Conservation (phyloP, 228 moss, liverwort and hornwort species). For the Sphagnum fallax region DNA sequence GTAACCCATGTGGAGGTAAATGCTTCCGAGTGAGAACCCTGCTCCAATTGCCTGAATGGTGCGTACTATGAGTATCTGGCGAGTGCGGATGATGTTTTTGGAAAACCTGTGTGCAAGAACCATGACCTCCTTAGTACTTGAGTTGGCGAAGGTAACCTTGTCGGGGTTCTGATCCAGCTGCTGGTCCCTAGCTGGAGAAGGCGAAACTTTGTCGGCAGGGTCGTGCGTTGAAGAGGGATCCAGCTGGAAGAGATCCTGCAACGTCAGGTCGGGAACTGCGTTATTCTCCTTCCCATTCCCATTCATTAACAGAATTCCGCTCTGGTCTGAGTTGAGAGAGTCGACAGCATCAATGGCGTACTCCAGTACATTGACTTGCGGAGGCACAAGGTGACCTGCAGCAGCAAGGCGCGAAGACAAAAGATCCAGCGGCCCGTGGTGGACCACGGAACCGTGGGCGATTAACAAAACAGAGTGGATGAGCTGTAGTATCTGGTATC, state of each 20-base stretch:
- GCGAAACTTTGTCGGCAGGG: conserved; percentile 9
- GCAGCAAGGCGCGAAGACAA: conserved; percentile 33
- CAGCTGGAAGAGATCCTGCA: conserved; percentile 37
- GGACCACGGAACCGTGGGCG: conserved; percentile 67
- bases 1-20: conserved; percentile 60
- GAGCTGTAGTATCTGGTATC: conserved; percentile 52
- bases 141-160: conserved; percentile 52
- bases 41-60: conserved; percentile 60
- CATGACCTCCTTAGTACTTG: conserved; percentile 34
- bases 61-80: conserved; percentile 52
- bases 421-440: conserved; percentile 50
- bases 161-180: conserved; percentile 20
- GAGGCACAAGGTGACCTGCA: conserved; percentile 59
- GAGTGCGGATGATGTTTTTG: conserved; percentile 60
- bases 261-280: conserved; percentile 23
- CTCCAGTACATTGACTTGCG: conserved; percentile 62
- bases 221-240: conserved; percentile 8
- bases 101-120: conserved; percentile 64
- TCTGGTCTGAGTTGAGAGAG: conserved; percentile 15
- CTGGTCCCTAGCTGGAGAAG: conserved; percentile 17
- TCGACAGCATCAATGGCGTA: conserved; percentile 79
- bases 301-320: conserved; percentile 23
- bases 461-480: conserved; percentile 65
- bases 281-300: conserved; percentile 14
- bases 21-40: conserved; percentile 51